Base-by-base conservation (phyloP, 495 filamentous ascomycete species). In the Penicillium coprophilum region DNA sequence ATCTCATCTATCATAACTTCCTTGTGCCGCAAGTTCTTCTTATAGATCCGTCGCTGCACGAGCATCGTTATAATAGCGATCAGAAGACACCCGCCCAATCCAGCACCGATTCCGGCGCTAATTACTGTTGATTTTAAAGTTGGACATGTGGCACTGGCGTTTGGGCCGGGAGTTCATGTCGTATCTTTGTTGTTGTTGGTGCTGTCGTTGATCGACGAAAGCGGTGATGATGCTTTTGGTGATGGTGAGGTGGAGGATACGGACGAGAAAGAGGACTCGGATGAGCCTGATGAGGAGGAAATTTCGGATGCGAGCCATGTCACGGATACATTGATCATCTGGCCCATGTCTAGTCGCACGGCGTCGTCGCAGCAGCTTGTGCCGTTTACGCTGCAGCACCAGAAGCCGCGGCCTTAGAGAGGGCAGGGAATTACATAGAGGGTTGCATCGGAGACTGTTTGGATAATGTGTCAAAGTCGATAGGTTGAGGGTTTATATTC, bases 321-420 rank as follows among this genome's bases (percentile, higher is more conserved):
- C 20, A 45, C 41, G 11, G 41, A 24, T 13, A 45, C 21, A 21
- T 45, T 45, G 9, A 45, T 45, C 41, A 45, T 45, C 20, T 45
- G 41, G 11, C 41, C 41, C 41, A 45, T 45, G 10, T 45, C 41
- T 15, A 45, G 21, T 8, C 41, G 20, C 2, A 45, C 41, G 20
- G 41, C 41, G 13, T 45, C 23, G 8, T 45, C 41, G 21, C 41
- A 45, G 17, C 41, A 45, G 23, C 27, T 24, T 13, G 41, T 24
- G 41, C 41, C 41, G 21, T 45, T 45, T 23, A 45, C 41, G 41
- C 41, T 45, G 20, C 41, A 10, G 41, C 41, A 45, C 41, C 41
- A 45, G 41, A 45, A 45, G 11, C 41, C 41, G 20, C 41, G 20
- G 41, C 41, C 41, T 45, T 45, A 21, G 17, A 45, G 7, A 4